A percentile compares a stretch with the other conserved stretches of the same genome.
phyloP scores from a whole-genome alignment of 768 basidiomycete genomes.

The Panus rudis region DNA sequence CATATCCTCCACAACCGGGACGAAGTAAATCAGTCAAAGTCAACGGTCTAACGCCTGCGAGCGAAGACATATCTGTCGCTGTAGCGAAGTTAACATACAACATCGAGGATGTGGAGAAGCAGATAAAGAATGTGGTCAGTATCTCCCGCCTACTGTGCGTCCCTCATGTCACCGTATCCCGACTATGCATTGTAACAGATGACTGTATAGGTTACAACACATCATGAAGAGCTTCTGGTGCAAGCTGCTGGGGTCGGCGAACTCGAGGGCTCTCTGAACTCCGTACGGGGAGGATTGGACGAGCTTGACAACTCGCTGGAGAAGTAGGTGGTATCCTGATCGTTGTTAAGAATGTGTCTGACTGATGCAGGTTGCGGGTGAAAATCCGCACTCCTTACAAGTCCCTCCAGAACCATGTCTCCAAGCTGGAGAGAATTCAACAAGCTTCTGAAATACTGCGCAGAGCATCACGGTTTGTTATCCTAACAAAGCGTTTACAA shows the following conservation, averaged over 20 bases:
- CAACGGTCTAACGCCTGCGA: conserved; percentile 46
- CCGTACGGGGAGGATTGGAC: conserved; percentile 61
- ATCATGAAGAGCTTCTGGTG: conserved; percentile 76
- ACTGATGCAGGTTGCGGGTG: conserved; percentile 52
- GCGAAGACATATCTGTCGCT: conserved; percentile 85
- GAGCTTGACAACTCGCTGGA: conserved; percentile 74
- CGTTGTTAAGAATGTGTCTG: not conserved
- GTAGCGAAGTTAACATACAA: conserved; percentile 82
- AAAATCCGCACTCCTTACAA: conserved; percentile 86
- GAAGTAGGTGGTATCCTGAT: conserved; percentile 41
- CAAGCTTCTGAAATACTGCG: conserved; percentile 81
- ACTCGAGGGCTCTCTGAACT: conserved; percentile 62
- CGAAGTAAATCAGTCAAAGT: conserved; percentile 27
- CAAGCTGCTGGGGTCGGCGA: conserved; percentile 71
- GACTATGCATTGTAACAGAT: not conserved
- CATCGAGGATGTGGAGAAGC: conserved; percentile 88
- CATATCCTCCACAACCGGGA: conserved; percentile 47
- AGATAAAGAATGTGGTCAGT: conserved; percentile 78
- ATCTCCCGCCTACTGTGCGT: too few species aligned
- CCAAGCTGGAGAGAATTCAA: conserved; percentile 70
- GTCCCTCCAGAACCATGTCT: conserved; percentile 62
- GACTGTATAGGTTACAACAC: conserved; percentile 59
- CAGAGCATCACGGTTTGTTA: conserved; percentile 76
- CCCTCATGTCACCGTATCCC: not conserved
- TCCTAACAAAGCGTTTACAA: conserved; percentile 77